Conservation (phyloP, 1,284 basidiomycete species). For the Wallemia ichthyophaga region DNA sequence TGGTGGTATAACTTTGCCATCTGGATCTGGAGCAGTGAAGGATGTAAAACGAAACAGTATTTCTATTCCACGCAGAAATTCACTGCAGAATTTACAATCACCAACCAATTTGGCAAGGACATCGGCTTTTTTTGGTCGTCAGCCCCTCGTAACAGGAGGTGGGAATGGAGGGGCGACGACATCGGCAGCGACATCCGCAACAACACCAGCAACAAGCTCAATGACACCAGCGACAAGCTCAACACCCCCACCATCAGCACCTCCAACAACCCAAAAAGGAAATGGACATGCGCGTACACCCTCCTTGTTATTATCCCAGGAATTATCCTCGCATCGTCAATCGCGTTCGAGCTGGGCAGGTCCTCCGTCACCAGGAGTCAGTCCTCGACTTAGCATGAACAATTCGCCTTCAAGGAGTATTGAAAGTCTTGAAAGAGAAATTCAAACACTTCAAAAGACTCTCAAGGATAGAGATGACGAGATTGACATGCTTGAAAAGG, state of each 20-base stretch:
- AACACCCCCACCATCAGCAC: neutral
- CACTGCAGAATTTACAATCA: neutral
- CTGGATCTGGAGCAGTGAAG: neutral
- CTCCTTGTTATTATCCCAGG: neutral
- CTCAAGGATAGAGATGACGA: neutral
- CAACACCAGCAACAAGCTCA: neutral
- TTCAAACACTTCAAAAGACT: neutral
- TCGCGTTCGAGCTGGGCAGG: neutral
- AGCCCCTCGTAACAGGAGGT: neutral
- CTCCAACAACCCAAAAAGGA: neutral
- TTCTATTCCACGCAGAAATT: neutral
- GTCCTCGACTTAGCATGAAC: neutral
- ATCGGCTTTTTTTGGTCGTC: neutral
- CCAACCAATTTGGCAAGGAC: neutral
- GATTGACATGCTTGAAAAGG: neutral
- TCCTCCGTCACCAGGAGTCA: neutral
- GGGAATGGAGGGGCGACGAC: too few relatives aligned
- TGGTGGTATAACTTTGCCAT: neutral
- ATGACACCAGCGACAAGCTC: neutral
- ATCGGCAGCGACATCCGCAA: too few relatives aligned
- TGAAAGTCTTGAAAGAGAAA: neutral
- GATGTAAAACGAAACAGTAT: neutral
- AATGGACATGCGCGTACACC: neutral
- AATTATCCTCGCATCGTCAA: neutral
- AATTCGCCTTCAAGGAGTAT: neutral